phyloP scores from a whole-genome alignment of 495 filamentous ascomycete species.

The Friedmanniomyces endolithicus region DNA sequence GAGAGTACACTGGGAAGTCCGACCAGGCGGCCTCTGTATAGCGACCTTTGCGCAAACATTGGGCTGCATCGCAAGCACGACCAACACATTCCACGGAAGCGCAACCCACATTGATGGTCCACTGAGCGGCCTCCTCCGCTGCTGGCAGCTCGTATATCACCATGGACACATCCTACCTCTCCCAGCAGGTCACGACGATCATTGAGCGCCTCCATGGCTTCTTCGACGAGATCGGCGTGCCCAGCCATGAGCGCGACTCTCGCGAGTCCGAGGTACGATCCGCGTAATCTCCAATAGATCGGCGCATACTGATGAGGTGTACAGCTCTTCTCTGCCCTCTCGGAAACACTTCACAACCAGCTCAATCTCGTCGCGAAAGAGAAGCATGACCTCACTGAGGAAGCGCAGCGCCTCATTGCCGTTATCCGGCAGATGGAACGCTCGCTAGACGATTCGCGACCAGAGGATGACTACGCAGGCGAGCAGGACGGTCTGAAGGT shows the following conservation, averaged over 20 bases:
- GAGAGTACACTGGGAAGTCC: not conserved
- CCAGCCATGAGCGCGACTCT: conserved; percentile 74
- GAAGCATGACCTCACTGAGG: conserved; percentile 73
- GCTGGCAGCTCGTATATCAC: conserved; percentile 8
- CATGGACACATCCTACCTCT: conserved; percentile 87
- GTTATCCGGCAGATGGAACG: conserved; percentile 85
- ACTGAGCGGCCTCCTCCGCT: conserved; percentile 4
- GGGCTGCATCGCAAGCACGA: not conserved
- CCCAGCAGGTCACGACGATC: conserved; percentile 86
- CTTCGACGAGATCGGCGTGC: conserved; percentile 92
- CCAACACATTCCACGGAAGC: conserved; percentile 11
- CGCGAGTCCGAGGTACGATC: conserved; percentile 67
- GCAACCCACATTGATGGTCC: conserved; percentile 12
- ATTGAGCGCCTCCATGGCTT: conserved; percentile 80
- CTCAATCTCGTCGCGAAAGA: conserved; percentile 69
- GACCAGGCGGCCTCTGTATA: not conserved
- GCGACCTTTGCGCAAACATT: not conserved
- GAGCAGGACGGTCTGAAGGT: conserved; percentile 57
- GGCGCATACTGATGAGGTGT: not conserved
- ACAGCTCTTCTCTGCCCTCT: conserved; percentile 76
- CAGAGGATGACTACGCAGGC: conserved; percentile 46
- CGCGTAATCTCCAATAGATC: not conserved
- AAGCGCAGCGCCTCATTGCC: conserved; percentile 74
- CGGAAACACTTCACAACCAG: conserved; percentile 75
- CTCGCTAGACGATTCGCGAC: conserved; percentile 65